These are phyloP conservation scores for Russula sp. DNA, from an alignment of 768 basidiomycete genomes.

Conservation along the genomic window DNA sequence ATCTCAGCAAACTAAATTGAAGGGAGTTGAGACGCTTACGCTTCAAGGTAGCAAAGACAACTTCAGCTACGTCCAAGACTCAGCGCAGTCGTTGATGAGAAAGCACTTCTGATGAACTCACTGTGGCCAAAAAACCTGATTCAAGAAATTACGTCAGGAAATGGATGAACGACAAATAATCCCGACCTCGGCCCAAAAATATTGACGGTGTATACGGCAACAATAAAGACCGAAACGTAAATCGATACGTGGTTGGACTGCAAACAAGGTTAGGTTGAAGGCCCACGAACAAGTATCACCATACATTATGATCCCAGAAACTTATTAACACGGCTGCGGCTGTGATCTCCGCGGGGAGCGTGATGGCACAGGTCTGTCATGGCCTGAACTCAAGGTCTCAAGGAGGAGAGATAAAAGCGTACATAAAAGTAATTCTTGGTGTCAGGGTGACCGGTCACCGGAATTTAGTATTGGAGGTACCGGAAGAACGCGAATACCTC, in stretches of 20 bases:
- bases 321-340: conserved; percentile 18
- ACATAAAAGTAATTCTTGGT: conserved; percentile 21
- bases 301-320: conserved; percentile 19
- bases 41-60: conserved; percentile 20
- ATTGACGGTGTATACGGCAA: conserved; percentile 10
- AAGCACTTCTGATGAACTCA: neutral
- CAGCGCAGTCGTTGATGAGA: neutral
- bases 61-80: conserved; percentile 9
- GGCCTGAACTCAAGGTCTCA: neutral
- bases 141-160: neutral
- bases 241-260: conserved; percentile 14
- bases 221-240: conserved; percentile 17
- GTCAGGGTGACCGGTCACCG: neutral
- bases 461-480: neutral
- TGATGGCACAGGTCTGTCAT: conserved; percentile 18
- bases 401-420: neutral
- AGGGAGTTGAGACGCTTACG: conserved; percentile 2
- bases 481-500: neutral
- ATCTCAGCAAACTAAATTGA: neutral
- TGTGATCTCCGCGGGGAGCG: conserved; percentile 20
- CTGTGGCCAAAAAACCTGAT: conserved; percentile 18
- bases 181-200: conserved; percentile 13
- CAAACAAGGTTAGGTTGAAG: neutral
- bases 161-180: neutral
- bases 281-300: neutral